Conservation (phyloP, 768 basidiomycete species). For the Lactarius pseudohatsudake region DNA sequence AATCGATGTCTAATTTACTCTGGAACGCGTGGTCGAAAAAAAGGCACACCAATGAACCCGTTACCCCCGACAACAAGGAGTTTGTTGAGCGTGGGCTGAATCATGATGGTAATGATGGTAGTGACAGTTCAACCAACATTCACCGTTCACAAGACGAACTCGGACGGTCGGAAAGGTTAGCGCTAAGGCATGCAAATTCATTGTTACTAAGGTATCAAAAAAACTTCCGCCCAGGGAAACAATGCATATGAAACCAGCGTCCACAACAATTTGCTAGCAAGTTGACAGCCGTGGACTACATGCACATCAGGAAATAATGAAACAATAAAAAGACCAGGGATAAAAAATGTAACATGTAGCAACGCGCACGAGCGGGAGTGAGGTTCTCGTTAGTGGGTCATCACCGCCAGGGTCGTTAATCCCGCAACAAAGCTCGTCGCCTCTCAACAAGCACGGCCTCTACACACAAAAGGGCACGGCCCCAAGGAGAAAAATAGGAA, state of each 20-base stretch:
- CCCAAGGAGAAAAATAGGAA: slow-evolving; percentile 16
- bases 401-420: slow-evolving; percentile 47
- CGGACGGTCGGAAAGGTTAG: neutral
- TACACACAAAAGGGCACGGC: slow-evolving; percentile 26
- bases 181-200: neutral
- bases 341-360: slow-evolving; percentile 24
- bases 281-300: slow-evolving; percentile 5
- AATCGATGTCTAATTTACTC: neutral
- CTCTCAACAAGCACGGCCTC: slow-evolving; percentile 28
- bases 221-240: neutral
- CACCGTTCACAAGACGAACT: neutral
- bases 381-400: slow-evolving; percentile 34
- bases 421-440: slow-evolving; percentile 37
- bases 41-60: slow-evolving; percentile 80
- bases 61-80: slow-evolving; percentile 98
- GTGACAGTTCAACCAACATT: neutral
- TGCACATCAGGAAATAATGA: neutral
- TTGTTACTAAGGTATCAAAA: neutral
- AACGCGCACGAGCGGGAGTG: slow-evolving; percentile 30
- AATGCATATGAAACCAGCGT: slow-evolving; percentile 3
- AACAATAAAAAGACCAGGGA: slow-evolving; percentile 21
- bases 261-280: slow-evolving; percentile 14
- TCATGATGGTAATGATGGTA: neutral
- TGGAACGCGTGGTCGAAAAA: neutral
- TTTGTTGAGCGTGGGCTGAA: slow-evolving; percentile 44